Conservation (phyloP, 2,329 filamentous ascomycete genomes). For the Penicillium sp. region DNA sequence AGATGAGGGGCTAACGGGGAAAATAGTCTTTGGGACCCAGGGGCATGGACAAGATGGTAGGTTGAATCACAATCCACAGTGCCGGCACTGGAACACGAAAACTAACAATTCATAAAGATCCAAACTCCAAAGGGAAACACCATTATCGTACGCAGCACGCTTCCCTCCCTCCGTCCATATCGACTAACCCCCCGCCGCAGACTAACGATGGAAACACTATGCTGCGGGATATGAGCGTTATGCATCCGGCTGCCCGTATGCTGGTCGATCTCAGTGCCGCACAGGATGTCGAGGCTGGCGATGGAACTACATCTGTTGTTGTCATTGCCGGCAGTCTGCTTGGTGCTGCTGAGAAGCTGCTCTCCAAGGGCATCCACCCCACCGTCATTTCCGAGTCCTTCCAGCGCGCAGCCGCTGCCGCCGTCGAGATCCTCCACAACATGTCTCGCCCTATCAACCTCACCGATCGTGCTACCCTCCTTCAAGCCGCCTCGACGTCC, state of each 20-base stretch:
- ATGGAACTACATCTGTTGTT: constrained; percentile 96
- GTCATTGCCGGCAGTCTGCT: constrained; percentile 96
- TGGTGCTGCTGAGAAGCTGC: constrained; percentile 86
- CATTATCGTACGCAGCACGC: constrained; percentile 67
- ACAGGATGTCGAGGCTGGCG: constrained; percentile 97
- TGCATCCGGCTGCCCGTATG: constrained; percentile 99
- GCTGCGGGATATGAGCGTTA: constrained; percentile 97
- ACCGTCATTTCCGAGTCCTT: constrained; percentile 98
- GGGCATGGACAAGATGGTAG: constrained; percentile 96
- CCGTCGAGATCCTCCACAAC: constrained; percentile 86
- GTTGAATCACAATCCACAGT: constrained; percentile 15
- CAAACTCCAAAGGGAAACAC: constrained; percentile 95
- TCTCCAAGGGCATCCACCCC: constrained; percentile 91
- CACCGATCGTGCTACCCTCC: constrained; percentile 81
- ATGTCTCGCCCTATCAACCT: constrained; percentile 96
- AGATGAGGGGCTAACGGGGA: constrained; percentile 46
- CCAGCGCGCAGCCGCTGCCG: constrained; percentile 86
- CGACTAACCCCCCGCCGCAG: constrained; percentile 43
- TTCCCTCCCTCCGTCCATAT: constrained; percentile 14
- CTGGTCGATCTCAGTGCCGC: constrained; percentile 95
- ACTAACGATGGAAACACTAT: constrained; percentile 99
- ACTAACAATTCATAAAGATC: constrained; percentile 59
- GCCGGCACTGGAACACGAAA: not conserved
- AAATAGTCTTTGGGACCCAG: constrained; percentile 80
- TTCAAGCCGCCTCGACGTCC: constrained; percentile 95